Conservation (phyloP, 208 protist species). For the Crithidia expoeki region DNA sequence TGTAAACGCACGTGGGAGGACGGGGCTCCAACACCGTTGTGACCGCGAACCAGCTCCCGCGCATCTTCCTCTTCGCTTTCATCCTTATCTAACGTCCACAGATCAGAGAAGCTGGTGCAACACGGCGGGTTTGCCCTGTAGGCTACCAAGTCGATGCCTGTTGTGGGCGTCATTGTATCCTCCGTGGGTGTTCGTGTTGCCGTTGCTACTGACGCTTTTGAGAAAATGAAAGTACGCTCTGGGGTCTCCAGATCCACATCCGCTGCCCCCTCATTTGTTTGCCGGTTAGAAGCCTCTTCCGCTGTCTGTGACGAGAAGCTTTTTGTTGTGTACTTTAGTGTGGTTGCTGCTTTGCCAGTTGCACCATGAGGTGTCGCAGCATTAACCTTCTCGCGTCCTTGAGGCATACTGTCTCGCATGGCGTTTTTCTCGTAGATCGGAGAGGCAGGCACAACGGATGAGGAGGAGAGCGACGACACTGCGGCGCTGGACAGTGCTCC, state of each 20-base stretch:
- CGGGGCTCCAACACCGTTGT: neutral
- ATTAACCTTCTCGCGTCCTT: neutral
- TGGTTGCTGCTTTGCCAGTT: neutral
- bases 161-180: neutral
- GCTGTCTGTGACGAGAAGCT: neutral
- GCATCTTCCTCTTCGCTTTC: constrained; percentile 16
- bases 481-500: neutral
- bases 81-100: constrained; percentile 32
- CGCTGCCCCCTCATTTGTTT: neutral
- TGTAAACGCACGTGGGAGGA: neutral
- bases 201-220: neutral
- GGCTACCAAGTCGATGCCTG: neutral
- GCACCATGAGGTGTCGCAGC: neutral
- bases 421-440: neutral
- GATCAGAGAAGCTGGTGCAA: constrained; percentile 2
- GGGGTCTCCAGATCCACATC: neutral
- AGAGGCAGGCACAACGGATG: neutral
- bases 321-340: neutral
- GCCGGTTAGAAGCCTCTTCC: neutral
- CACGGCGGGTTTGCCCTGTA: neutral
- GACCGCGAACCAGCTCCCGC: neutral
- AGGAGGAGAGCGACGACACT: neutral
- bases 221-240: neutral
- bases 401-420: neutral
- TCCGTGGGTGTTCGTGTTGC: neutral